Percentiles rank a stretch among this genome's conserved stretches.
Conservation (phyloP, 495 filamentous ascomycete species). For the Podospora conica region DNA sequence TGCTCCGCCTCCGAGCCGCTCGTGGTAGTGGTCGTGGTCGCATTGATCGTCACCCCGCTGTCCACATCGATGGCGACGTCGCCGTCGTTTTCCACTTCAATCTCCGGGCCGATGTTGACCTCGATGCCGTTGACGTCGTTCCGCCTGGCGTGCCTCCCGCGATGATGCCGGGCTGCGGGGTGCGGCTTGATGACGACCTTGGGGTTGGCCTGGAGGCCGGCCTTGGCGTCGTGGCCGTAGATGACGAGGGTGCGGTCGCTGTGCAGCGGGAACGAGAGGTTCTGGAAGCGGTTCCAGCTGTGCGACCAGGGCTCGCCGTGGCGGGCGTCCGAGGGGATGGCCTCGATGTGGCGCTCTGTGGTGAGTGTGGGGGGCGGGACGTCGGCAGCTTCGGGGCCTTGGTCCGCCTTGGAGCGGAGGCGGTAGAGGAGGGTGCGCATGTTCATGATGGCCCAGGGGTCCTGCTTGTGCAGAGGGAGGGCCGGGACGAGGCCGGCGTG, state of each 20-base stretch:
- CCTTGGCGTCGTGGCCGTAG: slow-evolving; percentile 81
- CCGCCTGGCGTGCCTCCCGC: background rate
- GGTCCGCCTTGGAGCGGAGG: background rate
- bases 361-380: background rate
- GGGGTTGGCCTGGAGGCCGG: slow-evolving; percentile 49
- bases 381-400: background rate
- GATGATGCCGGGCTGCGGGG: background rate
- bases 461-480: slow-evolving; percentile 63
- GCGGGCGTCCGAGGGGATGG: slow-evolving; percentile 51
- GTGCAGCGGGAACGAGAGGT: slow-evolving; percentile 10
- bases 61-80: slow-evolving; percentile 3
- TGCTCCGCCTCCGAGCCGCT: background rate
- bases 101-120: background rate
- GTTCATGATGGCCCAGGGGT: slow-evolving; percentile 79
- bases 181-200: slow-evolving; percentile 31
- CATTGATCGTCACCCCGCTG: slow-evolving; percentile 1
- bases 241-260: slow-evolving; percentile 47
- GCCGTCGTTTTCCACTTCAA: background rate
- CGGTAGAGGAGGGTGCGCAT: slow-evolving; percentile 65
- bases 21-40: background rate
- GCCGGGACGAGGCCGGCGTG: slow-evolving; percentile 81
- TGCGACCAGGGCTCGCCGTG: slow-evolving; percentile 63
- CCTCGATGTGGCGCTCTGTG: slow-evolving; percentile 27
- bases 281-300: slow-evolving; percentile 43
- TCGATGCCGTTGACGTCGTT: slow-evolving; percentile 6